Percentiles rank a stretch among this genome's conserved stretches.
phyloP scores from a whole-genome alignment of 768 basidiomycete species.

The Auricularia sp. region DNA sequence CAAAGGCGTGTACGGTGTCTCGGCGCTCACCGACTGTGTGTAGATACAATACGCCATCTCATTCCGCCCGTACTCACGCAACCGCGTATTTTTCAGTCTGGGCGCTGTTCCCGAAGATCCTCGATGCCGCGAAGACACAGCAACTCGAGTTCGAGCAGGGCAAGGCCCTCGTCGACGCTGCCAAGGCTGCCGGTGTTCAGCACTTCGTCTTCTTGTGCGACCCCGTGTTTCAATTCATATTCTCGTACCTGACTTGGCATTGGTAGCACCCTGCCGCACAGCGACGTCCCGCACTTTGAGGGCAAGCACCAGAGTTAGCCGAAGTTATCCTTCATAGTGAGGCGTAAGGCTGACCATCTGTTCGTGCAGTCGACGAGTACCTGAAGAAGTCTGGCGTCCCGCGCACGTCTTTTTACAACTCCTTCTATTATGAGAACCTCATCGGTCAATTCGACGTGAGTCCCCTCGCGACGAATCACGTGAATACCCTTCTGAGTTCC shows the following conservation, averaged over 20 bases:
- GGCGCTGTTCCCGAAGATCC: background rate
- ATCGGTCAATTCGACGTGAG: background rate
- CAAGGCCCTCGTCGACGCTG: constrained; percentile 16
- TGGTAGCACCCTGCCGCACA: background rate
- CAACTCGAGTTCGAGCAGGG: constrained; percentile 7
- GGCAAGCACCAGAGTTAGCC: constrained; percentile 1
- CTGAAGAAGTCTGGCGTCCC: constrained; percentile 11
- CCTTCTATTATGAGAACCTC: constrained; percentile 6
- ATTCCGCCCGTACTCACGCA: background rate
- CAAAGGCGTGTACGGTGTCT: constrained; percentile 11
- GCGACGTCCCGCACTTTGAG: constrained; percentile 6
- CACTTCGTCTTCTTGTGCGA: constrained; percentile 17
- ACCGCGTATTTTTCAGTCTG: background rate
- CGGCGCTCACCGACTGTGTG: constrained; percentile 10
- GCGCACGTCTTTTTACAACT: constrained; percentile 6
- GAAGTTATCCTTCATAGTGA: background rate
- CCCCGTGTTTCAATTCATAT: background rate
- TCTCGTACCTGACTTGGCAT: background rate
- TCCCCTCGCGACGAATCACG: background rate
- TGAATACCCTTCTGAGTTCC: background rate
- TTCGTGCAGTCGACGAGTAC: constrained; percentile 12
- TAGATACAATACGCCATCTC: background rate
- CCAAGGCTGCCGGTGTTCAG: constrained; percentile 17
- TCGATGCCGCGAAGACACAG: background rate
- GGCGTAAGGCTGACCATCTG: background rate